phyloP scores from a whole-genome alignment of 768 basidiomycete species.

The Termitomyces sp. region DNA sequence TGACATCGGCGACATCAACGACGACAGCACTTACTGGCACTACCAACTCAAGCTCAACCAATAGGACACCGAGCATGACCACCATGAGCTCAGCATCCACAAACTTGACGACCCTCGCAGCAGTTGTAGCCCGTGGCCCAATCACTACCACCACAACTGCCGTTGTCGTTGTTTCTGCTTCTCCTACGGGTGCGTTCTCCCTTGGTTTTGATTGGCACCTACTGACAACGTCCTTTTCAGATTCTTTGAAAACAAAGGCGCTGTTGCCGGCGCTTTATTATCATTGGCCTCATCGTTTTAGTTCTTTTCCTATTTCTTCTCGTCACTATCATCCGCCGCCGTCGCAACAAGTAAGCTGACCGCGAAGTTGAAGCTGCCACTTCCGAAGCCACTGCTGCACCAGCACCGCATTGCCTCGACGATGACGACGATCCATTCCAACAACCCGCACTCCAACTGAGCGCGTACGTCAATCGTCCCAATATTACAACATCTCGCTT shows the following conservation, averaged over 20 bases:
- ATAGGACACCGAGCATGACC: background rate
- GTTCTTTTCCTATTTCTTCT: conserved; percentile 43
- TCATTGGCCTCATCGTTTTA: conserved; percentile 60
- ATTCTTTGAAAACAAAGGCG: conserved; percentile 60
- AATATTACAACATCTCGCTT: conserved; percentile 24
- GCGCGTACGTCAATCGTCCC: too few species aligned
- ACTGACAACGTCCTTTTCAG: background rate
- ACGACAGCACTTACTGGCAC: background rate
- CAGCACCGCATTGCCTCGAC: conserved; percentile 53
- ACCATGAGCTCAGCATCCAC: background rate
- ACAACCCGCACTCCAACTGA: background rate
- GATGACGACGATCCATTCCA: conserved; percentile 34
- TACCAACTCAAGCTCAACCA: background rate
- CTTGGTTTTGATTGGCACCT: background rate
- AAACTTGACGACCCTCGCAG: background rate
- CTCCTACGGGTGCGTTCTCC: conserved; percentile 2
- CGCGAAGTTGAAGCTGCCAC: conserved; percentile 72
- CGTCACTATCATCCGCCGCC: too few species aligned
- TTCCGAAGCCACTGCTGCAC: conserved; percentile 51
- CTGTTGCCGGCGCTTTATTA: conserved; percentile 72
- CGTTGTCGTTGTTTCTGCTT: background rate
- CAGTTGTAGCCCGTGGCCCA: background rate
- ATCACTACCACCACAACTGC: background rate
- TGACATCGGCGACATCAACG: background rate
- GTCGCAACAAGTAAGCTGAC: conserved; percentile 61